Evolutionary conservation across 441 rosid genomes (phyloP).

Genomic region (Erysimum cheiri): DNA sequence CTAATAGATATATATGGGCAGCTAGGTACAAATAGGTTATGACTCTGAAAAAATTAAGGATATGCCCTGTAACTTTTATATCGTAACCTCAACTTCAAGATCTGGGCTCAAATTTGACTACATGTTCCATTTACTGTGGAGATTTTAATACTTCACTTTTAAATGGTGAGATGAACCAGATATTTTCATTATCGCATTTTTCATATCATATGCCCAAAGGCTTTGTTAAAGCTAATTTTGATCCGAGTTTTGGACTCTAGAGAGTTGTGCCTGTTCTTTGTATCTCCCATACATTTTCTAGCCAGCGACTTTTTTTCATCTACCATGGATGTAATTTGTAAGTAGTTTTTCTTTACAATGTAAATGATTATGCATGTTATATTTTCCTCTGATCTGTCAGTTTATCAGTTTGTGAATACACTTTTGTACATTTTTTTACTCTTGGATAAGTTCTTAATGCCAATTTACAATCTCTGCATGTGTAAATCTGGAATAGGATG

Average conservation of each 20-base stretch:
- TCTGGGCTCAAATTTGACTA: not conserved
- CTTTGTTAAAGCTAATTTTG: not conserved
- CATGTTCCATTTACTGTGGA: not conserved
- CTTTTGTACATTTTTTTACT: not conserved
- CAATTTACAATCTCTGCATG: constrained; percentile 3
- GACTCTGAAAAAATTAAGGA: not conserved
- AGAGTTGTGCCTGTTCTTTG: not conserved
- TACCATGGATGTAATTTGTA: not conserved
- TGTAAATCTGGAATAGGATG: constrained; percentile 56
- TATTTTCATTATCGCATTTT: not conserved
- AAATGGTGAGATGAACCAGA: not conserved
- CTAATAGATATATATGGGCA: not conserved
- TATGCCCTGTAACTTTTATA: not conserved
- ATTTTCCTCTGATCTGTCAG: not conserved
- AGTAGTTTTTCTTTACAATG: not conserved
- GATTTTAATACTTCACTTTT: not conserved
- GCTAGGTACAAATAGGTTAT: not conserved
- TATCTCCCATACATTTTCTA: constrained; percentile 1
- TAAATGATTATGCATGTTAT: constrained; percentile 11
- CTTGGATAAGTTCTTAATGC: not conserved
- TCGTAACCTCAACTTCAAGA: not conserved
- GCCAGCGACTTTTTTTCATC: no score
- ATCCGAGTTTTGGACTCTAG: constrained; percentile 7
- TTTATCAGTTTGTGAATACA: constrained; percentile 15
- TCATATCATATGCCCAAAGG: not conserved